Base-by-base conservation (phyloP, 306 rosid genomes). In the Benincasa hispida region DNA sequence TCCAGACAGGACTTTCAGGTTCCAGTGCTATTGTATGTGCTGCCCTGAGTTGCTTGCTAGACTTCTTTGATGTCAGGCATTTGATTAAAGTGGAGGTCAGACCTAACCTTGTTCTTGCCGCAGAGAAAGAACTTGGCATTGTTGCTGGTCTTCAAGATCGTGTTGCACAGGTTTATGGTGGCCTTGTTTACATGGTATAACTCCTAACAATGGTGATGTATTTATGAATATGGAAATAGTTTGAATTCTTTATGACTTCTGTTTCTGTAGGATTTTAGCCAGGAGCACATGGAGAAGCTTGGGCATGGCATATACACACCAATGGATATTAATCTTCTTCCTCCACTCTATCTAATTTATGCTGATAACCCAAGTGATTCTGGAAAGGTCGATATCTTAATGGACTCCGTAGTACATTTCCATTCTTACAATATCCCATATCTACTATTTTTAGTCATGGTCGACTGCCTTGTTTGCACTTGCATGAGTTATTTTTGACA, bases 61-160 rank as follows among this genome's bases (percentile, higher is more conserved):
- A 92, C 84, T 94, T 94, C 88, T 90, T 85, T 85, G 56, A 85
- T 13, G 89, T 90, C 5, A 92, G 96, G 84, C 86, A 85, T 72
- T 75, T 87, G 51, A 78, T 94, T 66, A 88, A 80, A 81, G 96
- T 90, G 58, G 88, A 90, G 78, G 69, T 81, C 53, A 84, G 97
- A 79, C 99, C 99, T 72, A 88, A 84, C 42, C 91, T 94, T 60
- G 68, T 94, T 78, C 99, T 92, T 0, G 82, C 81, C 7, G 97
- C 99, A 0, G 99, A 94, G 84, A 82, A 87, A 32, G 95, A 92
- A 62, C 96, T 94, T 10, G 97, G 99, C n/a, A 94, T 94, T 34
- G 89, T 94, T 74, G 99, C 96, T 3, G 97, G 99, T 75, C 99
- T 94, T 75, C 99, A 94, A 74, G 99, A 94, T 74, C 89, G 99